Evolutionary conservation across 768 basidiomycete genomes (phyloP).

Genomic region (Clathrus columnatus): DNA sequence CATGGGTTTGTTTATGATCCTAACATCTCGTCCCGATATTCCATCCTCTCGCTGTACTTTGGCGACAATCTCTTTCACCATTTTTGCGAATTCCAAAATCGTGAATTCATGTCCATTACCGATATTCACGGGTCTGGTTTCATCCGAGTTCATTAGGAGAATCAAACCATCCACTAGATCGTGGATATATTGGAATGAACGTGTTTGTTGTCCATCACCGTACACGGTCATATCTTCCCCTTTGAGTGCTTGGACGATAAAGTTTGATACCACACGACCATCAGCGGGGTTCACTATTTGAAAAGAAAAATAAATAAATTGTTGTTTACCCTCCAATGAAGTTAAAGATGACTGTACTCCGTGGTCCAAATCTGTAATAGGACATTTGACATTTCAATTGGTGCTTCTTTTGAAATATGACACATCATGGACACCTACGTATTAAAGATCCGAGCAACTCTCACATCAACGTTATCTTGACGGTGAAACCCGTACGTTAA

Average conservation of each 20-base stretch:
- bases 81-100: constrained; percentile 87
- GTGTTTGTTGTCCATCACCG: constrained; percentile 87
- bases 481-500: constrained; percentile 92
- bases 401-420: neutral
- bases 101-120: constrained; percentile 95
- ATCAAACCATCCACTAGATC: constrained; percentile 93
- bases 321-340: constrained; percentile 19
- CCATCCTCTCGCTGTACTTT: constrained; percentile 87
- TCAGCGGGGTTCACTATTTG: constrained; percentile 85
- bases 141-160: constrained; percentile 89
- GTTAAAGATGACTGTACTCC: constrained; percentile 42
- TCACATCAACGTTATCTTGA: constrained; percentile 91
- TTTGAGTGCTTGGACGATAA: constrained; percentile 93
- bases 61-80: constrained; percentile 87
- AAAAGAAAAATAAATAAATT: neutral
- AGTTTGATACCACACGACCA: constrained; percentile 97
- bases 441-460: constrained; percentile 98
- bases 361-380: constrained; percentile 34
- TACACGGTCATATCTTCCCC: constrained; percentile 97
- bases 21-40: constrained; percentile 38
- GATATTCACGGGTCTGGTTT: constrained; percentile 92
- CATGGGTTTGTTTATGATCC: constrained; percentile 72
- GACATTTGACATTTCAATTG: neutral
- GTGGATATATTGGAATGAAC: constrained; percentile 97
- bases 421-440: constrained; percentile 51